Base-by-base conservation (phyloP, 139 green algal genomes). In the Mychonastes homosphaera region DNA sequence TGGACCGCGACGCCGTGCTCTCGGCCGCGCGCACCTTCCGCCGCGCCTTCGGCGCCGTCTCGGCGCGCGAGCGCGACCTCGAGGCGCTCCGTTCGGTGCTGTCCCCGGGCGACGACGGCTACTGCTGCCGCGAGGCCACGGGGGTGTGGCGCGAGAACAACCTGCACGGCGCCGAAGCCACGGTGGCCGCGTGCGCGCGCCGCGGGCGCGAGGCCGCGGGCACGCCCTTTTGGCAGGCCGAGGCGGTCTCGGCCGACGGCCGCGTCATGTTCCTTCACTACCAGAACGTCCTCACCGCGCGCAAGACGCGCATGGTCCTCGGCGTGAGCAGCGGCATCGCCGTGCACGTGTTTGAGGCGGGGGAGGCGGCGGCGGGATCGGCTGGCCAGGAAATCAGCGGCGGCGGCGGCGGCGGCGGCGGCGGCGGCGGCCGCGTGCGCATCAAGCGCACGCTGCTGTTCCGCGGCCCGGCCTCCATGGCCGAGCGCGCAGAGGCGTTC, bases 251-350 rank as follows among this genome's bases (percentile, higher is more conserved):
- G 23, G 10, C 38, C n/a, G 57, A 64, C 27, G 57, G 57, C 32
- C 34, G 27, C 9, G 7, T 64, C 33, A 27, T 64, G 57, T 64
- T 64, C 30, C 33, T 64, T 21, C 57, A 64, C 57, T 64, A 40
- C 44, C 57, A 64, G 30, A 64, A 64, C 33, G 57, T 64, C 45
- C 57, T 64, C 23, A 56, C 45, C 27, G 29, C 38, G 33, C 45
- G 38, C 23, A 23, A 48, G 12, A 47, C 21, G 45, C 47, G 21
- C 15, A 64, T 33, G 10, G 45, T 64, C 10, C 16, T 38, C 23
- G 57, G 57, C 6, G 33, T 64, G 7, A 47, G 32, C 33, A 56
- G 45, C 34, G 57, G 57, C 21, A 56, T 56, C 18, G 45, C 56
- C 45, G 57, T 64, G 45, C 57, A 64, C 21, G 30, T 56, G n/a